Conservation (phyloP, 305 asterid genomes). For the Fraxinus sp. region DNA sequence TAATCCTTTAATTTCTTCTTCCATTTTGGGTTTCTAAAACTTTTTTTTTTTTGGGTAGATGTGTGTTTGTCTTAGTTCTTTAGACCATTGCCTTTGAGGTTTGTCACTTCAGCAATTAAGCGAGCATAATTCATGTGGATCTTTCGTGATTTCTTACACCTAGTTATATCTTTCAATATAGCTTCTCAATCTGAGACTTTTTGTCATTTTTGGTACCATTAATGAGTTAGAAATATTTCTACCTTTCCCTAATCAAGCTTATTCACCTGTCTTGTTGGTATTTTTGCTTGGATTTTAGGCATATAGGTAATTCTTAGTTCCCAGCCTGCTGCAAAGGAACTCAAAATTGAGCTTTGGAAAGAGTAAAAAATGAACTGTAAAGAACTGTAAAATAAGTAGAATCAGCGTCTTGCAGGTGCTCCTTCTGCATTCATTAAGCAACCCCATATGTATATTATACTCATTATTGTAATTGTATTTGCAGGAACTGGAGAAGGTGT, state of each 20-base stretch:
- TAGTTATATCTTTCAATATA: background rate
- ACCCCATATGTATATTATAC: background rate
- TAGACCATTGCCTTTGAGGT: background rate
- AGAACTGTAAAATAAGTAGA: background rate
- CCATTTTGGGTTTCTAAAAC: background rate
- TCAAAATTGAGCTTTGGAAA: background rate
- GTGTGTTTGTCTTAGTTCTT: background rate
- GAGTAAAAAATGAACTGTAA: background rate
- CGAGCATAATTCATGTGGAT: background rate
- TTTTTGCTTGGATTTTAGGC: background rate
- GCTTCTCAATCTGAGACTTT: background rate
- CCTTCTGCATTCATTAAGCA: background rate
- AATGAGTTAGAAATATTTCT: background rate
- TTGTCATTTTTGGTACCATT: background rate
- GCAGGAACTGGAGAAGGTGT: background rate
- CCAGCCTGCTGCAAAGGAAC: background rate
- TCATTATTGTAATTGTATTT: background rate
- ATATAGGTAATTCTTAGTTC: background rate
- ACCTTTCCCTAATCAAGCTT: background rate
- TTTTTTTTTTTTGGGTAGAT: background rate
- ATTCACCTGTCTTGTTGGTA: background rate
- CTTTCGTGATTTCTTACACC: background rate
- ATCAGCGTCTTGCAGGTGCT: background rate
- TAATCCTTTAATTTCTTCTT: background rate
- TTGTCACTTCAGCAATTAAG: background rate